Percentiles rank a stretch among this genome's conserved stretches.
Evolutionary conservation across 352 stramenopile species (phyloP).

Genomic region (Thraustochytrium sp.): DNA sequence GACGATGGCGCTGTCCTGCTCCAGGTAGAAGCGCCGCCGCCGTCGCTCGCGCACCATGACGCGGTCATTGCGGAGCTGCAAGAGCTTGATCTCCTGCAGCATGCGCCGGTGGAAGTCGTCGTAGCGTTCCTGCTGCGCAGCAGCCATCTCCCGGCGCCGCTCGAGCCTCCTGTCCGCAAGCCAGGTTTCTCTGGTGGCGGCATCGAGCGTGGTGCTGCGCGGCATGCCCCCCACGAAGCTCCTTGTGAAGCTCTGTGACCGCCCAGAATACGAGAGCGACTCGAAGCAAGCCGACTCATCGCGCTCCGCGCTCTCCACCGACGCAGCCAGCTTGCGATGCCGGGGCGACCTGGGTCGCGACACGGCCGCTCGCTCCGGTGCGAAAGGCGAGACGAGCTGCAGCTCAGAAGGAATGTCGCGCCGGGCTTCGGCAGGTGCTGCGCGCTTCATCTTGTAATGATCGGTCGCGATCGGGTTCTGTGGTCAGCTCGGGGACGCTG

Average conservation of each 20-base stretch:
- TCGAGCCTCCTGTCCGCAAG: neutral
- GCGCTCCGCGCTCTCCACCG: too few species aligned
- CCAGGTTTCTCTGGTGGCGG: neutral
- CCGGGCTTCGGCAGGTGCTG: too few species aligned
- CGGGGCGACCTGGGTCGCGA: too few species aligned
- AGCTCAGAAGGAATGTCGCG: too few species aligned
- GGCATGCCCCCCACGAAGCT: constrained; percentile 12
- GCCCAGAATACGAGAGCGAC: too few species aligned
- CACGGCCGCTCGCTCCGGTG: too few species aligned
- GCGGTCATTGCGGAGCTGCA: neutral
- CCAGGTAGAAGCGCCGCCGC: neutral
- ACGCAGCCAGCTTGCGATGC: too few species aligned
- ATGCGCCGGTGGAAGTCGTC: constrained; percentile 18
- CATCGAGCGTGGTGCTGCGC: neutral
- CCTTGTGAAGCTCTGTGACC: neutral
- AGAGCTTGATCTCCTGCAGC: neutral
- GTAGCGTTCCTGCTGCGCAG: neutral
- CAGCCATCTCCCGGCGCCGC: neutral
- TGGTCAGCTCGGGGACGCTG: too few species aligned
- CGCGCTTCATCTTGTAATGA: too few species aligned
- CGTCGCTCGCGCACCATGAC: neutral
- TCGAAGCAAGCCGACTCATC: too few species aligned
- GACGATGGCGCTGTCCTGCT: neutral
- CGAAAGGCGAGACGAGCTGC: too few species aligned
- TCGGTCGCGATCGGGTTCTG: too few species aligned